A percentile compares a stretch with the other conserved stretches of the same genome.
Evolutionary conservation across 495 filamentous ascomycete species (phyloP).

Genomic region (Lichenothelia convexa): DNA sequence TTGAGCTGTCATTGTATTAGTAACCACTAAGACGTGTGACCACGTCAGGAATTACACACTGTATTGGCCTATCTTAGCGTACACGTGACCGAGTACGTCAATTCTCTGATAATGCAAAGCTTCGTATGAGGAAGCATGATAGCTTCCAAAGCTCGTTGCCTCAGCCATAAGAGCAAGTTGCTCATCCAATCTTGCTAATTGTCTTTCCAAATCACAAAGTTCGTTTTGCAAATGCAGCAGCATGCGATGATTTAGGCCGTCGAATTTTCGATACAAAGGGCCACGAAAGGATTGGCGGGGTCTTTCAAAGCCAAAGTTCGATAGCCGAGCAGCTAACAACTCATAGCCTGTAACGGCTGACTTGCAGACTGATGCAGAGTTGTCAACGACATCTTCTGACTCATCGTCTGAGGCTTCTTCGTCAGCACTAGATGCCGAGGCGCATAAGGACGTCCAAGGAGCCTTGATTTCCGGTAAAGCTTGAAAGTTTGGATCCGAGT

Average conservation of each 20-base stretch:
- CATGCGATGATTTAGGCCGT: constrained; percentile 65
- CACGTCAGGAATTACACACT: constrained; percentile 35
- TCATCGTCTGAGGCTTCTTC: too few species aligned
- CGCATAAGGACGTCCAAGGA: too few species aligned
- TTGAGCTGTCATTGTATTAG: constrained; percentile 31
- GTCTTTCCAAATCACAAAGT: constrained; percentile 12
- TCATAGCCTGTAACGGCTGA: too few species aligned
- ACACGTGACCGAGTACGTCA: constrained; percentile 51
- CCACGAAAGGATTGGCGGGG: too few species aligned
- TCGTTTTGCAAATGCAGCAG: constrained; percentile 51
- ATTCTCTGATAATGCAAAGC: constrained; percentile 57
- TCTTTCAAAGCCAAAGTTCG: too few species aligned
- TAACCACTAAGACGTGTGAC: background rate
- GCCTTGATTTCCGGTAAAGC: too few species aligned
- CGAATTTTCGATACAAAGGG: constrained; percentile 75
- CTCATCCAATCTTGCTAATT: constrained; percentile 40
- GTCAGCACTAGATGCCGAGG: too few species aligned
- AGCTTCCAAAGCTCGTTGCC: background rate
- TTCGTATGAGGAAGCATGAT: constrained; percentile 23
- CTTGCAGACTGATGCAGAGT: too few species aligned
- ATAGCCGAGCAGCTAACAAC: constrained; percentile 42
- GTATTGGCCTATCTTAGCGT: constrained; percentile 64
- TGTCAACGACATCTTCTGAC: too few species aligned
- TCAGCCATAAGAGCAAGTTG: constrained; percentile 37
- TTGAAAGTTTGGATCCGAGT: too few species aligned